Percentiles rank a stretch among this genome's conserved stretches.
These are phyloP conservation scores for Aureobasidium uvarum DNA, from an alignment of 2,329 filamentous ascomycete species.

Conservation along the genomic window DNA sequence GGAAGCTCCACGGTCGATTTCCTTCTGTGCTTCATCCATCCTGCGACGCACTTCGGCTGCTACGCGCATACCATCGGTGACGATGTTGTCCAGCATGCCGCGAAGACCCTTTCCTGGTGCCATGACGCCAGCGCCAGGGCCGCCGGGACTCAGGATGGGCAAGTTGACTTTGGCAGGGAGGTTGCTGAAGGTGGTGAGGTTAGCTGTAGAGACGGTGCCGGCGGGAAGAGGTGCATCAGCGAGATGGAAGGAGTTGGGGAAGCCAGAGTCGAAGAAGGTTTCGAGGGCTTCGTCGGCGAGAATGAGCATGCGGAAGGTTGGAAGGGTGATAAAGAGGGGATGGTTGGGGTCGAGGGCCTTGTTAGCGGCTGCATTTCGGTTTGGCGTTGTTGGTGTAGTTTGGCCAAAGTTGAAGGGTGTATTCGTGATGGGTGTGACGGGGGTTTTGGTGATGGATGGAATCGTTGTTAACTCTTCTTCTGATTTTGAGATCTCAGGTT, in stretches of 20 bases:
- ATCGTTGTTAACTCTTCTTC: slow-evolving; percentile 28
- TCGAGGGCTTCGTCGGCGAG: slow-evolving; percentile 93
- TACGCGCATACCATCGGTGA: slow-evolving; percentile 94
- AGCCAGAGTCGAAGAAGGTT: slow-evolving; percentile 95
- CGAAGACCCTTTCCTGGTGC: slow-evolving; percentile 72
- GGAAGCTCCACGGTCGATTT: slow-evolving; percentile 80
- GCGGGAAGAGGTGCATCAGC: slow-evolving; percentile 60
- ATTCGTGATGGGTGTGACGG: slow-evolving; percentile 27
- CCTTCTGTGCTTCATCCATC: slow-evolving; percentile 93
- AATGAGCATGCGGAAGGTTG: slow-evolving; percentile 98
- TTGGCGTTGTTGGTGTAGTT: slow-evolving; percentile 34
- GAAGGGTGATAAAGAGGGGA: slow-evolving; percentile 90
- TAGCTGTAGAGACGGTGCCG: slow-evolving; percentile 56
- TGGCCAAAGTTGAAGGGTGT: slow-evolving; percentile 30
- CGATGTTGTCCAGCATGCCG: slow-evolving; percentile 94
- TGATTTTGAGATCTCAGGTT: slow-evolving; percentile 13
- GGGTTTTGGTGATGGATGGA: slow-evolving; percentile 15
- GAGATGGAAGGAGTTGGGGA: slow-evolving; percentile 88
- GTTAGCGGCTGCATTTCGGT: slow-evolving; percentile 74
- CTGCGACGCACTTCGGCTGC: slow-evolving; percentile 86
- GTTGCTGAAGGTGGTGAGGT: slow-evolving; percentile 82
- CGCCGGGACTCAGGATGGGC: slow-evolving; percentile 35
- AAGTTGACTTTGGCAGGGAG: slow-evolving; percentile 48
- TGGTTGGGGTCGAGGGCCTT: slow-evolving; percentile 88
- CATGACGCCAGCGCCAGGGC: slow-evolving; percentile 53